Evolutionary conservation across 371 early-diverging fungal genomes (phyloP), one percentile per base, ranked within the genome.

Genomic region (Mucor indicus): DNA sequence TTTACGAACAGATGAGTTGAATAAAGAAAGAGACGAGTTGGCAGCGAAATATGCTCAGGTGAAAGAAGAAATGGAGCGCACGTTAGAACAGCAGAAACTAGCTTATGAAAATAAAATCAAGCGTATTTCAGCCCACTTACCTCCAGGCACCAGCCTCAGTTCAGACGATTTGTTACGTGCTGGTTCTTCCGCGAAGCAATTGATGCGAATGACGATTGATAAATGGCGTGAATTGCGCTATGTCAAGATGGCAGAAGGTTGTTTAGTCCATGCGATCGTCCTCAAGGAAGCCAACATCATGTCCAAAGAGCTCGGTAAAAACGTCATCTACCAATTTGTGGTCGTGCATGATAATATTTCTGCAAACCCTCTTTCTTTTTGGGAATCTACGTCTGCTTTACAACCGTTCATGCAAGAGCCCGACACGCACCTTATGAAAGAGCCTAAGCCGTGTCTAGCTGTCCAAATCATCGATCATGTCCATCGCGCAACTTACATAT

Each of bases 281-380:
- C 54, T 93, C 19, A 90, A 91, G 60, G 89, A 91, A 44, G 92
- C 91, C 38, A 93, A 92, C 46, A 77, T 91, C 7, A 87, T 90
- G 44, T 77, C 87, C 40, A 81, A 80, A 37, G 91, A 93, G 51
- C 67, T 91, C 4, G 77, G 75, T 2, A 88, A 88, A 37, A 64
- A 84, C 22, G 86, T 87, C 5, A 65, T 85, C 0, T 93, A 89
- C 56, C 91, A 92, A 56, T 84, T 91, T 48, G 76, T 80, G 12
- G 72, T 92, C 20, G 52, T 87, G 19, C 80, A 84, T 15, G 67
- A 80, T 11, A 66, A 71, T 35, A 55, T 69, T 1, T 64, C 66
- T 19, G 56, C 71, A 27, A 69, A 63, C 19, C 66, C 79, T 0
- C 22, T 46, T 0, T 87, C 90, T 0, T 78, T 75, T 43, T 85